Evolutionary conservation across 1,139 yeast genomes (phyloP).

Genomic region (Pichia sorboxylosa): DNA sequence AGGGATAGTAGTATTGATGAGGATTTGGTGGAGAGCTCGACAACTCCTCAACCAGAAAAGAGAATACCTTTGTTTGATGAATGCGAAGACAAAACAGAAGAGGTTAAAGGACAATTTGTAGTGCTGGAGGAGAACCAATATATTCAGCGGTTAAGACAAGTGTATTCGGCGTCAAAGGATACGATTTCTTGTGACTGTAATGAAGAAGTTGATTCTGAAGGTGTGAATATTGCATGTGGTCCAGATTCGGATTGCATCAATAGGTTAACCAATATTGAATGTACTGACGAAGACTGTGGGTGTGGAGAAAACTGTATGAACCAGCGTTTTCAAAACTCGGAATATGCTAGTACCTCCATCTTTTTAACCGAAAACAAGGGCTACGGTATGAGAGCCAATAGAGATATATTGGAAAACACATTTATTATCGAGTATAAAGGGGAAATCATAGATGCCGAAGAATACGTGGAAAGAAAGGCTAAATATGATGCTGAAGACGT

Average conservation of each 20-base stretch:
- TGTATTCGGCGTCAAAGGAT: slow-evolving; percentile 22
- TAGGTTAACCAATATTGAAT: slow-evolving; percentile 83
- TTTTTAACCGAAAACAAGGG: slow-evolving; percentile 79
- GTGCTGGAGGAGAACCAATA: slow-evolving; percentile 52
- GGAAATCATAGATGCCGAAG: slow-evolving; percentile 72
- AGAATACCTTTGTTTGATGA: slow-evolving; percentile 30
- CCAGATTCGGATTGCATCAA: slow-evolving; percentile 86
- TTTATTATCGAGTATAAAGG: slow-evolving; percentile 90
- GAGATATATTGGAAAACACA: slow-evolving; percentile 42
- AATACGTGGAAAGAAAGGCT: slow-evolving; percentile 62
- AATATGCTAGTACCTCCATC: slow-evolving; percentile 65
- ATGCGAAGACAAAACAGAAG: slow-evolving; percentile 52
- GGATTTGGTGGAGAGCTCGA: slow-evolving; percentile 9
- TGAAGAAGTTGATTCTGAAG: slow-evolving; percentile 28
- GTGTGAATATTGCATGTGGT: slow-evolving; percentile 62
- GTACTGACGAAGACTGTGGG: slow-evolving; percentile 57
- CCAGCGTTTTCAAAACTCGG: slow-evolving; percentile 70
- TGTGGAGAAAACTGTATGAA: slow-evolving; percentile 80
- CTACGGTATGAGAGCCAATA: slow-evolving; percentile 71
- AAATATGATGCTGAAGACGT: slow-evolving; percentile 61
- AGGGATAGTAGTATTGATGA: no score
- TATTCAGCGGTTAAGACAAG: slow-evolving; percentile 22
- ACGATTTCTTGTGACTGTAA: slow-evolving; percentile 86
- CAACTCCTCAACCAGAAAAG: slow-evolving; percentile 14
- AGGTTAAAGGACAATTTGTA: slow-evolving; percentile 51